These are phyloP conservation scores for Cladosporium halotolerans DNA, from an alignment of 2,329 filamentous ascomycete species.

Conservation along the genomic window DNA sequence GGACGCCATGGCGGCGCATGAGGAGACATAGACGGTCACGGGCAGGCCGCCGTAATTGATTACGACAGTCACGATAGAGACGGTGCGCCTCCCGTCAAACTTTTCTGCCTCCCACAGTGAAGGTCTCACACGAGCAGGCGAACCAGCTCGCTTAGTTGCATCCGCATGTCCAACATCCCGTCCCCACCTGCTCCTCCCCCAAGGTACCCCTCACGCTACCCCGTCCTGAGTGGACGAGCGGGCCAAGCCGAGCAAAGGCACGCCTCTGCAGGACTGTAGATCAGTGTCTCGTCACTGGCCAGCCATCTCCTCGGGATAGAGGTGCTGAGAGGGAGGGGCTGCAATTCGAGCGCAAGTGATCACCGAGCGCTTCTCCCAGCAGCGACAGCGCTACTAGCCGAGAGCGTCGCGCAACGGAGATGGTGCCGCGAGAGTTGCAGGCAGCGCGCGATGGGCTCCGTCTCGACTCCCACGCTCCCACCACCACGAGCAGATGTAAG, in stretches of 20 bases:
- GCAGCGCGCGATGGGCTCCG: too few relatives aligned
- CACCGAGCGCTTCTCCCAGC: too few relatives aligned
- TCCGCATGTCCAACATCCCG: background rate
- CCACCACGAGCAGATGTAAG: background rate
- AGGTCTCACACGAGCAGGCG: background rate
- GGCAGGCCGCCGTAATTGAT: constrained; percentile 4
- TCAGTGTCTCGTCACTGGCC: background rate
- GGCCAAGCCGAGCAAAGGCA: background rate
- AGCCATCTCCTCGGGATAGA: background rate
- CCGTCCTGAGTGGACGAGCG: background rate
- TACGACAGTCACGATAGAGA: background rate
- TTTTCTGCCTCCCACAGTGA: background rate
- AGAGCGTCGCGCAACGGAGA: too few relatives aligned
- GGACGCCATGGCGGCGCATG: background rate
- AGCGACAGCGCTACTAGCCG: too few relatives aligned
- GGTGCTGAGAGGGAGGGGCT: too few relatives aligned
- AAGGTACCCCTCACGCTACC: background rate
- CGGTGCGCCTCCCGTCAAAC: background rate
- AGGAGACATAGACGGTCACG: background rate
- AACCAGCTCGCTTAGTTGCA: constrained; percentile 6
- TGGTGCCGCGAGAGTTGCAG: too few relatives aligned
- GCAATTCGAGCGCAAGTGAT: too few relatives aligned
- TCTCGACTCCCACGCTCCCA: too few relatives aligned
- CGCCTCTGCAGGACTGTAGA: constrained; percentile 1
- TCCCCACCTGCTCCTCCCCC: background rate